A percentile compares a stretch with the other conserved stretches of the same genome.
These are phyloP conservation scores for Ogataea corticis DNA, from an alignment of 805 yeast genomes.

Conservation along the genomic window DNA sequence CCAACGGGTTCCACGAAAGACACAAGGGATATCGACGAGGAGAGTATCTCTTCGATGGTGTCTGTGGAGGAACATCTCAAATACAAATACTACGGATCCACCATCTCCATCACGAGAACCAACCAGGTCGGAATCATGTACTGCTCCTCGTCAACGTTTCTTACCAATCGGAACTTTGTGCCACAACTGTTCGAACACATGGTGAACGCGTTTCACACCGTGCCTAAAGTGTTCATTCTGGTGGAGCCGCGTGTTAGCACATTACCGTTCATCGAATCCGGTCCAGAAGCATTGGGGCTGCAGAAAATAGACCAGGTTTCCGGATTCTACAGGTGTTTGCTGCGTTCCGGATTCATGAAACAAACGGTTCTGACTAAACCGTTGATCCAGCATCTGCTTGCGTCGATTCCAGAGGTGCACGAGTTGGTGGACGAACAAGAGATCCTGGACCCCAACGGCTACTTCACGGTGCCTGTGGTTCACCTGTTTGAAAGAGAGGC, in stretches of 20 bases:
- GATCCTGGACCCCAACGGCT: conserved; percentile 8
- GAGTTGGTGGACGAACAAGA: conserved; percentile 11
- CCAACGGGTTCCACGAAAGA: not conserved
- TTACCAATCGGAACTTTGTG: conserved; percentile 45
- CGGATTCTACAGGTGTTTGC: conserved; percentile 49
- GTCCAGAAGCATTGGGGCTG: conserved; percentile 42
- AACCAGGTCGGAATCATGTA: conserved; percentile 45
- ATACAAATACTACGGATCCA: conserved; percentile 10
- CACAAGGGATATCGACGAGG: not conserved
- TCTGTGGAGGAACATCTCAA: conserved; percentile 2
- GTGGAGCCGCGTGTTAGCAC: conserved; percentile 43
- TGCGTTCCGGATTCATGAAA: conserved; percentile 54
- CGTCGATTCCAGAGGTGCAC: conserved; percentile 13
- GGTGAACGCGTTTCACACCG: conserved; percentile 41
- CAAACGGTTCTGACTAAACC: conserved; percentile 23
- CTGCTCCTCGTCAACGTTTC: conserved; percentile 38
- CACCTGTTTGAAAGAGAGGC: conserved; percentile 30
- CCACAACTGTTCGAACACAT: conserved; percentile 43
- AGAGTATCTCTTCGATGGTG: conserved; percentile 7
- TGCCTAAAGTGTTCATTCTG: conserved; percentile 47
- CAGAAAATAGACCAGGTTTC: conserved; percentile 40
- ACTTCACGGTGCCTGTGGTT: conserved; percentile 23
- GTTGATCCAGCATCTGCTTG: conserved; percentile 23
- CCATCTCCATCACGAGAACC: conserved; percentile 22
- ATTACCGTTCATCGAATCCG: conserved; percentile 40